Evolutionary conservation across 805 yeast genomes (phyloP).

Genomic region (Scheffersomyces coipomensis): DNA sequence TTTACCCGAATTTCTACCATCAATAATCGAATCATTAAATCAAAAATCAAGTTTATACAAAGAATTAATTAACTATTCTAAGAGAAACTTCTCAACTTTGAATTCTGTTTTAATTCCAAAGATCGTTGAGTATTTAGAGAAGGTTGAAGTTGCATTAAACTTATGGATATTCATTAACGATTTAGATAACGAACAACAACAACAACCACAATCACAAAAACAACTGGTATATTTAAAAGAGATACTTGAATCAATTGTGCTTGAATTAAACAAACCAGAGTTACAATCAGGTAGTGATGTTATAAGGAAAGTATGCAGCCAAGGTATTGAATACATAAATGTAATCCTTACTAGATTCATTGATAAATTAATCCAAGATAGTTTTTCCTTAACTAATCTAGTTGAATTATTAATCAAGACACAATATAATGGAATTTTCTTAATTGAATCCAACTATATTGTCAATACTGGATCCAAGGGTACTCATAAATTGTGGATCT

Average conservation of each 20-base stretch:
- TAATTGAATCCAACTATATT: conserved; percentile 40
- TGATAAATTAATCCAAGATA: conserved; percentile 13
- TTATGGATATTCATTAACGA: conserved; percentile 31
- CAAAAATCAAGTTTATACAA: conserved; percentile 46
- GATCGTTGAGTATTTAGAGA: conserved; percentile 30
- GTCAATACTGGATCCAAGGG: too few relatives aligned
- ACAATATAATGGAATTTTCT: conserved; percentile 29
- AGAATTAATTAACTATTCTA: conserved; percentile 45
- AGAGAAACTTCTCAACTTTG: conserved; percentile 43
- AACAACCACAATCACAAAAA: too few relatives aligned
- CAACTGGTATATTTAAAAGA: conserved; percentile 5
- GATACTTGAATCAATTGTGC: conserved; percentile 3
- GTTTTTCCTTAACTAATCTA: conserved; percentile 13
- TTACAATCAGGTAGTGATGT: conserved; percentile 12
- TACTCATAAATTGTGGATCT: conserved; percentile 46
- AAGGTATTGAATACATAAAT: conserved; percentile 21
- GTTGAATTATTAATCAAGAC: conserved; percentile 22
- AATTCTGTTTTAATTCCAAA: conserved; percentile 36
- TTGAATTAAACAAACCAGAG: conserved; percentile 1
- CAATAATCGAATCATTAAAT: conserved; percentile 50
- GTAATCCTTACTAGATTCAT: conserved; percentile 27
- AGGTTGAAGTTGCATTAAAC: conserved; percentile 43
- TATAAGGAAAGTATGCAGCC: conserved; percentile 24
- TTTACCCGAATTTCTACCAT: conserved; percentile 52
- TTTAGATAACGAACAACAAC: too few relatives aligned